These are phyloP conservation scores for Tetradesmus lagerheimii DNA, from an alignment of 139 green algal genomes.

Conservation along the genomic window DNA sequence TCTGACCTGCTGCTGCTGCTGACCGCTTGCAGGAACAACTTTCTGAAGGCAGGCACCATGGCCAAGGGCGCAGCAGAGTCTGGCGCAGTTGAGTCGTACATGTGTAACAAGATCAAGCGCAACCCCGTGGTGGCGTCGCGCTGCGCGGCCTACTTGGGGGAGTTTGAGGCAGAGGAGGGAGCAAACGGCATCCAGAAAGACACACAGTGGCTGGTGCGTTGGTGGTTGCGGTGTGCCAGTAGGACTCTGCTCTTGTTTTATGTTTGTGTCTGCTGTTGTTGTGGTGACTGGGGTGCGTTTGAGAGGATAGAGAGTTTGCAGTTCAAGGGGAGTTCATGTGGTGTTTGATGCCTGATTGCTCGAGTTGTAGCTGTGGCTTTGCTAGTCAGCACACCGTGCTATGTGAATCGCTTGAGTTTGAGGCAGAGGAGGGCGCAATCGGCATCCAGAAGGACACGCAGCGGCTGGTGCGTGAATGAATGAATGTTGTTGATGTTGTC, in stretches of 20 bases:
- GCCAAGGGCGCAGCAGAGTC: constrained; percentile 85
- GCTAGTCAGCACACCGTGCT: no score
- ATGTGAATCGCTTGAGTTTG: no score
- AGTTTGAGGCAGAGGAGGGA: constrained; percentile 66
- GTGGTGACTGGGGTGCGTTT: no score
- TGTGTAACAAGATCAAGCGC: constrained; percentile 75
- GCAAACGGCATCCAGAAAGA: constrained; percentile 69
- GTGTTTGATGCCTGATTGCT: constrained; percentile 69
- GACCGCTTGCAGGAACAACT: constrained; percentile 62
- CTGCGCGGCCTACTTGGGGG: constrained; percentile 72
- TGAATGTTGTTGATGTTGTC: no score
- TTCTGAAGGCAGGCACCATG: constrained; percentile 89
- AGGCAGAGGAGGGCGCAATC: constrained; percentile 68
- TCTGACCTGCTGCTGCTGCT: neutral
- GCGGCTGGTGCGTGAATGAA: constrained; percentile 87
- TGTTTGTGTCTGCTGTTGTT: no score
- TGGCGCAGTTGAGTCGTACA: constrained; percentile 89
- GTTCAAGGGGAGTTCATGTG: neutral
- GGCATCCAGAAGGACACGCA: constrained; percentile 73
- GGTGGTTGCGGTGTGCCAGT: no score
- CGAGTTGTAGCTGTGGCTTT: no score
- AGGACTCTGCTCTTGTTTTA: no score
- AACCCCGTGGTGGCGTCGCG: constrained; percentile 55
- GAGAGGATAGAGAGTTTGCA: no score
- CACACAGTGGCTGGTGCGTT: constrained; percentile 84